These are phyloP conservation scores for Fusarium sp. DNA, from an alignment of 2,329 filamentous ascomycete genomes.

Conservation along the genomic window DNA sequence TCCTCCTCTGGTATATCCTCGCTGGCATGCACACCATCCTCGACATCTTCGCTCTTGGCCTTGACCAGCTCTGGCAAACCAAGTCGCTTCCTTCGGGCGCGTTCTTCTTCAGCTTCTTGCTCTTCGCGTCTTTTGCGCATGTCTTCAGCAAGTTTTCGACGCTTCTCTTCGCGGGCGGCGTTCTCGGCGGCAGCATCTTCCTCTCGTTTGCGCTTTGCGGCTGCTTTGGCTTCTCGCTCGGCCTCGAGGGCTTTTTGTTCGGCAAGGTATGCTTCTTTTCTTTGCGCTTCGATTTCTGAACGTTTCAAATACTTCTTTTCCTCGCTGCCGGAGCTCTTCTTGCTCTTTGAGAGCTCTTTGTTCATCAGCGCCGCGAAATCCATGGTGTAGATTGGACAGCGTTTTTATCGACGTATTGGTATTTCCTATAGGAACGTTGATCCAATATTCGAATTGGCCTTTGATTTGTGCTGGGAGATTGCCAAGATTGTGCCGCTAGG, in stretches of 20 bases:
- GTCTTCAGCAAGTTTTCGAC: slow-evolving; percentile 81
- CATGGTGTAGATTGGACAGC: slow-evolving; percentile 64
- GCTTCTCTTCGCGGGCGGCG: slow-evolving; percentile 81
- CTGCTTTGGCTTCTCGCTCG: slow-evolving; percentile 73
- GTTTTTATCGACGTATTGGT: not conserved
- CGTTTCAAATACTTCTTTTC: slow-evolving; percentile 84
- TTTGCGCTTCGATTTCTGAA: slow-evolving; percentile 84
- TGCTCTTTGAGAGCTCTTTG: slow-evolving; percentile 87
- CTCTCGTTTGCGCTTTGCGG: slow-evolving; percentile 87
- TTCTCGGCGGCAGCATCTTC: slow-evolving; percentile 81
- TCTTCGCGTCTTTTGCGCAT: slow-evolving; percentile 75
- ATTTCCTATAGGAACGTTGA: not conserved
- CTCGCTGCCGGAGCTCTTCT: slow-evolving; percentile 57
- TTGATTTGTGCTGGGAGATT: not conserved
- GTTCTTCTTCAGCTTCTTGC: slow-evolving; percentile 77
- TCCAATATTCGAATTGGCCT: too few species aligned
- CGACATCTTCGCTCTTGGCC: slow-evolving; percentile 51
- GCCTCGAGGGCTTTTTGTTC: slow-evolving; percentile 80
- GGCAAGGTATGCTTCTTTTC: slow-evolving; percentile 80
- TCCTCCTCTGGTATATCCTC: slow-evolving; percentile 78
- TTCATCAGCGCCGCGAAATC: slow-evolving; percentile 96
- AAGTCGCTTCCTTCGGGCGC: slow-evolving; percentile 75
- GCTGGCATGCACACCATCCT: slow-evolving; percentile 54
- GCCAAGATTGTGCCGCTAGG: not conserved
- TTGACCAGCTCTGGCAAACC: slow-evolving; percentile 78